Evolutionary conservation across 148 eudicot species (phyloP).

Genomic region (Heliosperma pusillum): DNA sequence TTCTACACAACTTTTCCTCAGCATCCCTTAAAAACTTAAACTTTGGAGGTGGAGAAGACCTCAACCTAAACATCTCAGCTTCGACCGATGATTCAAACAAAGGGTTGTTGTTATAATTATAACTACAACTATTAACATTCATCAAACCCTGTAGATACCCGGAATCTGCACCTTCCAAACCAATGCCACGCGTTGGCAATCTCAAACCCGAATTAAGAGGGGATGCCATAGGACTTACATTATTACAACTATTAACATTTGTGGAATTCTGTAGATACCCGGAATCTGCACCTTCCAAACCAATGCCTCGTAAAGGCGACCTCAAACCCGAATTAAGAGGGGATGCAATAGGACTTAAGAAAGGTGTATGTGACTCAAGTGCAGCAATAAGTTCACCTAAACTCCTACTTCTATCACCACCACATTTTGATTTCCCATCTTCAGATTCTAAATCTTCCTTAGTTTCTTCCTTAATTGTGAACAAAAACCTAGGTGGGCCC

Average conservation of each 20-base stretch:
- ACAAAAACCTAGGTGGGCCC: slow-evolving; percentile 85
- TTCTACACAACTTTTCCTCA: slow-evolving; percentile 75
- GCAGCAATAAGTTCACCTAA: slow-evolving; percentile 55
- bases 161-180: no score
- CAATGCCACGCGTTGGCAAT: not conserved
- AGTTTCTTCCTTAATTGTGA: slow-evolving; percentile 83
- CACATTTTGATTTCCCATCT: slow-evolving; percentile 54
- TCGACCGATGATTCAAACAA: slow-evolving; percentile 71
- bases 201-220: slow-evolving; percentile 6
- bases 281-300: no score
- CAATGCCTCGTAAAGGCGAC: not conserved
- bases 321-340: slow-evolving; percentile 6
- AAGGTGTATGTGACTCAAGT: slow-evolving; percentile 48
- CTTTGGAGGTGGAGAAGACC: slow-evolving; percentile 84
- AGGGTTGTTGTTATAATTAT: slow-evolving; percentile 67
- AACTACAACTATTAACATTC: not conserved
- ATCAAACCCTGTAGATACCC: not conserved
- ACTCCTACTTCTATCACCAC: slow-evolving; percentile 51
- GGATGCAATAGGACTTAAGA: slow-evolving; percentile 42
- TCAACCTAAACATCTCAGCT: slow-evolving; percentile 45
- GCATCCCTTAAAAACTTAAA: slow-evolving; percentile 94
- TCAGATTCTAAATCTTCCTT: slow-evolving; percentile 86
- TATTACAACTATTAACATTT: slow-evolving; percentile 4
- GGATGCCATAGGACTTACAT: slow-evolving; percentile 41
- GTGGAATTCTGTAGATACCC: not conserved